Conservation (phyloP, 2,329 filamentous ascomycete genomes). For the Chaetomium olivaceum region DNA sequence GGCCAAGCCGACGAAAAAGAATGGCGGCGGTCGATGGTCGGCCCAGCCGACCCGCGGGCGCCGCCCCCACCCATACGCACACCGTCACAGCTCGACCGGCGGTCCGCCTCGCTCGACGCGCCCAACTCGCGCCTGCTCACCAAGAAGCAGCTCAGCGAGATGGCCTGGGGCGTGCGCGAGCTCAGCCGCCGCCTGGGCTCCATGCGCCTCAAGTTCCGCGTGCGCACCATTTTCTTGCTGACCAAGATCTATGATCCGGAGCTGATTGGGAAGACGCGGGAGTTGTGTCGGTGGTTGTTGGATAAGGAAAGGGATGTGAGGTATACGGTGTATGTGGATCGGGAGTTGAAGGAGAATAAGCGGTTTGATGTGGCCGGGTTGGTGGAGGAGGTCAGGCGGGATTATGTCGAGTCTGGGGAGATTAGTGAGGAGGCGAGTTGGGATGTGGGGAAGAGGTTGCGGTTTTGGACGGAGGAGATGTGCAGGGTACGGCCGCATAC, state of each 20-base stretch:
- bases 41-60: no score
- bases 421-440: conserved; percentile 42
- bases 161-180: conserved; percentile 94
- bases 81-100: conserved; percentile 38
- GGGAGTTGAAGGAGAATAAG: conserved; percentile 68
- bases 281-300: conserved; percentile 79
- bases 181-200: conserved; percentile 82
- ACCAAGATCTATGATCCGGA: conserved; percentile 89
- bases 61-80: conserved; percentile 23
- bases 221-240: conserved; percentile 80
- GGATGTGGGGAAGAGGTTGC: conserved; percentile 56
- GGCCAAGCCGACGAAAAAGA: conserved; percentile 59
- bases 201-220: conserved; percentile 78
- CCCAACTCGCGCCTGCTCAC: conserved; percentile 72
- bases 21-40: conserved; percentile 52
- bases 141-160: conserved; percentile 92
- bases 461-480: conserved; percentile 81
- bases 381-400: conserved; percentile 57
- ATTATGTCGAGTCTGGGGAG: conserved; percentile 39
- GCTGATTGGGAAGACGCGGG: conserved; percentile 73
- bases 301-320: conserved; percentile 63
- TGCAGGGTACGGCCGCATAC: conserved; percentile 76
- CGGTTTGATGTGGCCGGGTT: conserved; percentile 74
- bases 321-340: conserved; percentile 83
- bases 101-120: conserved; percentile 25